Evolutionary conservation across 2,329 filamentous ascomycete genomes (phyloP), one percentile per base, ranked within the genome.

Genomic region (Neocucurbitaria cava): DNA sequence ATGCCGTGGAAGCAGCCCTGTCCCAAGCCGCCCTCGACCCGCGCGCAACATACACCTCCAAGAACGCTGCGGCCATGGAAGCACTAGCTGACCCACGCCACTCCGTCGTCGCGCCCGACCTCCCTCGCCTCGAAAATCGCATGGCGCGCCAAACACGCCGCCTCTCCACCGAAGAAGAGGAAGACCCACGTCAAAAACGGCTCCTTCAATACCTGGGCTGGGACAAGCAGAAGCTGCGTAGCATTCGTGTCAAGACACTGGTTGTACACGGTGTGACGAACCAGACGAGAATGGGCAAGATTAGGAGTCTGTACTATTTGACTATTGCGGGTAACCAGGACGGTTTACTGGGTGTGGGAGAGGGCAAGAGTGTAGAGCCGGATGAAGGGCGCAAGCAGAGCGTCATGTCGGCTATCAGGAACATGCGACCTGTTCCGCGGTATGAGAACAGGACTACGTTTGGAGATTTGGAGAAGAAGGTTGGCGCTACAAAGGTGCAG

Each of bases 231-330:
- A 70, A 83, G 55, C 78, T 89, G 46, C 66, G 69, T 21, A 68
- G 64, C 2, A 76, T 96, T 54, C 81, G 85, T 53, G 79, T 85
- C 61, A 96, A 96, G 83, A 82, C 84, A 43, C 79, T 99, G 42
- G 89, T 96, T 42, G 71, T 73, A 4, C 90, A 94, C 70, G 77
- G 78, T 36, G 95, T 99, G 54, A 82, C 86, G 62, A 98, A 99
- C 79, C 94, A 98, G 83, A 98, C 95, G 20, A 90, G 94, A 81
- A 87, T 99, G 78, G 95, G 95, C 73, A 99, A 98, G 83, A 89
- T 99, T 55, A 83, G 84, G 64, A 91, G 89, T 75, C 69, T 83
- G 36, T 96, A 94, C 69, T 83, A 87, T 66, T 79, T 98, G 57
- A 87, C 87, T 36, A 87, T 97, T 64, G 93, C 92, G 5, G 95